These are phyloP conservation scores for Barnettozyma pratensis DNA, from an alignment of 805 yeast genomes.

Conservation along the genomic window DNA sequence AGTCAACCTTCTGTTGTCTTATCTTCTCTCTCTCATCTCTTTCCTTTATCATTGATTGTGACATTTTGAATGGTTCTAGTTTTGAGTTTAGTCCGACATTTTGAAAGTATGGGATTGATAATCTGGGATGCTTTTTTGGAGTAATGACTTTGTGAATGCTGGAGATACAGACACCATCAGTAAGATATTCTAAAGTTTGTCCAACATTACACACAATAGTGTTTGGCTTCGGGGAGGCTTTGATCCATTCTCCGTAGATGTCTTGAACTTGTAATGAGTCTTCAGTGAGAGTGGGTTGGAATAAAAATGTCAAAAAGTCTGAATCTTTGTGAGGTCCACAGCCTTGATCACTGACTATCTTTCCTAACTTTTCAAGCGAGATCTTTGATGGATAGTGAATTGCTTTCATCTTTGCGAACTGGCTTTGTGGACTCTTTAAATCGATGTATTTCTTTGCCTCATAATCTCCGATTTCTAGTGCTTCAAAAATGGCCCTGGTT, in stretches of 20 bases:
- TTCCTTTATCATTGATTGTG: slow-evolving; percentile 25
- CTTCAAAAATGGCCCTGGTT: slow-evolving; percentile 45
- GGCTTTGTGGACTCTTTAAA: slow-evolving; percentile 29
- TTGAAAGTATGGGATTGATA: slow-evolving; percentile 38
- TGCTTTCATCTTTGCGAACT: slow-evolving; percentile 32
- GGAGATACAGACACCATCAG: slow-evolving; percentile 41
- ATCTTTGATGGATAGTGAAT: slow-evolving; percentile 32
- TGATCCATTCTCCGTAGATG: slow-evolving; percentile 40
- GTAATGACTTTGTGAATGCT: slow-evolving; percentile 36
- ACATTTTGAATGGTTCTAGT: slow-evolving; percentile 29
- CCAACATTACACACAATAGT: slow-evolving; percentile 38
- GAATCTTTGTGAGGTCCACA: slow-evolving; percentile 39
- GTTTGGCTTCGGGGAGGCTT: slow-evolving; percentile 29
- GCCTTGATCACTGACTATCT: slow-evolving; percentile 25
- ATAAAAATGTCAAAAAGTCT: slow-evolving; percentile 34
- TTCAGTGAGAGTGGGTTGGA: slow-evolving; percentile 25
- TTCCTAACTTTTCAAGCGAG: not conserved
- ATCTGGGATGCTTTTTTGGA: slow-evolving; percentile 23
- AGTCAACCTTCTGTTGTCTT: slow-evolving; percentile 33
- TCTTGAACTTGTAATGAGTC: slow-evolving; percentile 37
- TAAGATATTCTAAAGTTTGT: slow-evolving; percentile 39
- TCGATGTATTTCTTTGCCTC: slow-evolving; percentile 41
- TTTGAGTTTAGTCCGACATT: slow-evolving; percentile 34
- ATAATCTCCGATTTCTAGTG: slow-evolving; percentile 42
- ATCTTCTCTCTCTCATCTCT: slow-evolving; percentile 33